Base-by-base conservation (phyloP, 768 basidiomycete species). In the Suillus subalutaceus region DNA sequence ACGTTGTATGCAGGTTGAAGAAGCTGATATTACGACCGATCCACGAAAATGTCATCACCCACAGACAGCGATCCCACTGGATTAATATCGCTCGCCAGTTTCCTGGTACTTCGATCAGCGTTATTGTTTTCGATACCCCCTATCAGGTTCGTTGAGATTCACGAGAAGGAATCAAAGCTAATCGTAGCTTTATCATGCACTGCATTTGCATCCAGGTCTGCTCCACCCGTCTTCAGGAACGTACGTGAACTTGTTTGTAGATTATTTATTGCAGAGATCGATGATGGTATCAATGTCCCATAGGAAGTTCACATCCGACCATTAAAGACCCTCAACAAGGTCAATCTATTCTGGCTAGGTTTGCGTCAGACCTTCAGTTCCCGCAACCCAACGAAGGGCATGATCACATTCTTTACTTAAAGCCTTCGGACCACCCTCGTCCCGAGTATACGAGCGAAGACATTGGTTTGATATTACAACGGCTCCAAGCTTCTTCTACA, bases 81-180 rank as follows among this genome's bases (percentile, higher is more conserved):
- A 89, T 88, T 70, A 75, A 84, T 68, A 91, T 94, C 67, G 91
- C 90, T 16, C 83, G 80, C 68, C 85, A 86, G 70, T 89, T 87
- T 72, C 86, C 88, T 63, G 85, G 83, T 66, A 88, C 85, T 61
- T 77, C 79, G 63, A 80, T 90, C 66, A 92, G 90, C 86, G 85
- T 90, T 77, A 84, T 94, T 78, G 87, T 90, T 68, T 92, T 93
- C 70, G 88, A 92, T 73, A 90, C 86, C 6, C 89, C 90, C 66
- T 89, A 90, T 77, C 84, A 90, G 78, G 91, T 92, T 71, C 80
- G 83, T 71, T 67, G 67, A 63, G 46, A 44, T 30, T 56, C 59
- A 58, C 63, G 23, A 23, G 38, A 32, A 30, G 52, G 38, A 64
- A 32, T n/a, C 40, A 43, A 44, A 57, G 52, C 50, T 55, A 50